phyloP scores from a whole-genome alignment of 2,329 filamentous ascomycete species.

The Gnomoniopsis smithogilvyi region DNA sequence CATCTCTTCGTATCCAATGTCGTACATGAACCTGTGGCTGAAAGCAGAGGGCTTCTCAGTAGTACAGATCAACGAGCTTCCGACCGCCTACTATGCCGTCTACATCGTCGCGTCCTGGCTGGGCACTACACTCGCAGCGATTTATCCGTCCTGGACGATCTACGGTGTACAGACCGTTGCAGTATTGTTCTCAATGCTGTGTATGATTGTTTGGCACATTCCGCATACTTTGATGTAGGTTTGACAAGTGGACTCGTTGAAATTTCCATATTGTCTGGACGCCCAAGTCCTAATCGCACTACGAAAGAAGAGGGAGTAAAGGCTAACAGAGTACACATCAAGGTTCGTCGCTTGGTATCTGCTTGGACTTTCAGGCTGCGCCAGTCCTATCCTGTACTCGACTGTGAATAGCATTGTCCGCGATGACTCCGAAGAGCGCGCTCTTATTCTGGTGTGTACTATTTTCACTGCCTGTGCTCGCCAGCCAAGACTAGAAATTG shows the following conservation, averaged over 20 bases:
- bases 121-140: constrained; percentile 46
- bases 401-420: constrained; percentile 40
- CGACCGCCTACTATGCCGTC: constrained; percentile 45
- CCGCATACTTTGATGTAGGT: constrained; percentile 42
- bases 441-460: constrained; percentile 31
- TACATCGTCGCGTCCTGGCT: constrained; percentile 45
- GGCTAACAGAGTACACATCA: constrained; percentile 3
- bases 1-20: constrained; percentile 40
- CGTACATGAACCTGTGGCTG: constrained; percentile 52
- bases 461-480: background rate
- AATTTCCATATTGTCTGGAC: background rate
- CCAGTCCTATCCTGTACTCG: constrained; percentile 40
- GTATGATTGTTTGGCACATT: constrained; percentile 48
- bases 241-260: background rate
- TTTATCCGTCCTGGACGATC: constrained; percentile 47
- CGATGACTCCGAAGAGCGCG: constrained; percentile 37
- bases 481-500: background rate
- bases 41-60: constrained; percentile 46
- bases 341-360: constrained; percentile 41
- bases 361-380: constrained; percentile 35
- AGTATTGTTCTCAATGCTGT: constrained; percentile 40
- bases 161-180: constrained; percentile 38
- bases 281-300: no score
- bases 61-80: constrained; percentile 46
- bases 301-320: background rate